Base-by-base conservation (phyloP, 2,329 filamentous ascomycete species). In the Calonectria ilicicola region DNA sequence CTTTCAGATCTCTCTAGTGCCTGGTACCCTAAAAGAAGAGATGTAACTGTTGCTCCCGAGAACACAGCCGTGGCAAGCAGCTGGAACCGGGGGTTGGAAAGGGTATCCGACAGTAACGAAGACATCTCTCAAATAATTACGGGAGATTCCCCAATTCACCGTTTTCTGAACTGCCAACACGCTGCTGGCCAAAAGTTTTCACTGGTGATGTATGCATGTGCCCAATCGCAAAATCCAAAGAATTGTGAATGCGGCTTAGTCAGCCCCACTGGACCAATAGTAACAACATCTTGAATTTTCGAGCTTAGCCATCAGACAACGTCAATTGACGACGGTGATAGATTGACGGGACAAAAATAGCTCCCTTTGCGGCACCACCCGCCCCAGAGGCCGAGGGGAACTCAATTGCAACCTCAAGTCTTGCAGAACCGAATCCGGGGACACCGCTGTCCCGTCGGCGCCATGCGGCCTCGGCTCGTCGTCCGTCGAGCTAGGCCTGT, bases 11-110 rank as follows among this genome's bases (percentile, higher is more conserved):
- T 82, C 73, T 89, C 87, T n/a, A 92, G 82, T 46, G 86, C 87
- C 81, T 93, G 92, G 77, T 91, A 92, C 23, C 90, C 89, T 17
- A 93, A 83, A 38, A 93, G 86, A 9, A 90, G 85, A n/a, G 87
- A 87, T 2, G 91, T 91, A 29, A 90, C 91, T 0, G 91, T 86
- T 10, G 88, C 89, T 21, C 91, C 91, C 0, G 91, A 93, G 17
- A 91, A 84, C 26, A 94, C 86, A 2, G 94, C 94, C 0, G 94
- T 95, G 3, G 92, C 90, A 21, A 91, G 89, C 42, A 97, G 86
- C 82, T 95, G 94, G 49, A 89, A 81, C 29, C 86, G 86, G 40
- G 87, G 84, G 77, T 84, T 88, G 46, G 85, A 83, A 47, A 87
- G 79, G 6, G 85, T 83, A 66, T 87, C 85, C 49, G 85, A 82